These are phyloP conservation scores for Malus sieversii DNA, from an alignment of 306 rosid genomes.

Conservation along the genomic window DNA sequence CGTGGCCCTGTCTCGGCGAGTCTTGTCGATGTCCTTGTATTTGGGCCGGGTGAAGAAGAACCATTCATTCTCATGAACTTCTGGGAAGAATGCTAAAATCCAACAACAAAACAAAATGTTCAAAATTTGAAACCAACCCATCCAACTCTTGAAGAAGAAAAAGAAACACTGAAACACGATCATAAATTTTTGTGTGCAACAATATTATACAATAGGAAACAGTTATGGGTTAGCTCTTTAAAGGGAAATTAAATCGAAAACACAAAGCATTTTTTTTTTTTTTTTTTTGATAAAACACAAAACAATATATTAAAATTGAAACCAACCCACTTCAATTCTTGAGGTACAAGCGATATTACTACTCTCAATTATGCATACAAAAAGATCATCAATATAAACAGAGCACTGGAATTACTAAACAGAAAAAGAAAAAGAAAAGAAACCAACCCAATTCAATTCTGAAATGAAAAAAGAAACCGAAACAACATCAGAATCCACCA, in stretches of 20 bases:
- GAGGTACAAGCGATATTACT: too few species aligned
- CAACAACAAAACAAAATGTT: too few species aligned
- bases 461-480: not conserved
- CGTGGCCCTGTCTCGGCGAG: slow-evolving; percentile 37
- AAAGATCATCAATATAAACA: not conserved
- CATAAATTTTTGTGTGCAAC: not conserved
- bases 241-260: too few species aligned
- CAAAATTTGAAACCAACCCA: not conserved
- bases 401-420: not conserved
- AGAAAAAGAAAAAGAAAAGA: not conserved
- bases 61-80: slow-evolving; percentile 32
- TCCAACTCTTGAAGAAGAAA: not conserved
- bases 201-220: too few species aligned
- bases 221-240: too few species aligned
- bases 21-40: slow-evolving; percentile 29
- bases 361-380: not conserved
- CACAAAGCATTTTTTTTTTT: too few species aligned
- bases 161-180: not conserved
- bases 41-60: slow-evolving; percentile 40
- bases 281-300: too few species aligned
- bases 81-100: not conserved
- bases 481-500: not conserved
- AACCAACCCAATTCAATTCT: not conserved
- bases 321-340: too few species aligned
- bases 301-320: too few species aligned